Base-by-base conservation (phyloP, 805 yeast species). In the Candida gorgasii region DNA sequence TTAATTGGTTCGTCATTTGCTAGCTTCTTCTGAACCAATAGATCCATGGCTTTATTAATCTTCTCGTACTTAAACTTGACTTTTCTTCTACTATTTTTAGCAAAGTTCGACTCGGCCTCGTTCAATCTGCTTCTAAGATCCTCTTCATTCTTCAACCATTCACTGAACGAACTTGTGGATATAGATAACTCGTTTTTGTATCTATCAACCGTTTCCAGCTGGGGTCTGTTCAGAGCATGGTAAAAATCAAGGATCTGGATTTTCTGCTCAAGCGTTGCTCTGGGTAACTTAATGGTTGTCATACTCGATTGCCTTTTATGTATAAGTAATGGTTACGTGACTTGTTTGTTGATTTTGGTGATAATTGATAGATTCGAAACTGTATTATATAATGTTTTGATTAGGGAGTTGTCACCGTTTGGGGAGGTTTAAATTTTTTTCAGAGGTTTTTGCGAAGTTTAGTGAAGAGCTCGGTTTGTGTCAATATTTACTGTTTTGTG, bases 211-310 rank as follows among this genome's bases (percentile, higher is more conserved):
- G 80, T 75, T 47, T 75, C 80, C 62, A 74, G 75, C 57, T 80
- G 84, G 11, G 84, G 78, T 36, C 76, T 59, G 32, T 69, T 69
- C 3, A 73, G 61, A 26, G 58, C 55, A 52, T 76, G 82, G 47
- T 62, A 74, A 54, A 66, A 72, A 55, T 79, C 80, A 20, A 80
- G 57, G 18, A 79, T 76, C 62, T 69, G 73, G 31, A 80, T 68
- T 54, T 79, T 80, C 57, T 80, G 79, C 60, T 78, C 84, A 40
- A 80, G 62, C 17, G 78, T 79, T 5, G 84, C 81, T 47, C 84
- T 59, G 3, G 80, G 80, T 38, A 49, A 44, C 34, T 43, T 49
- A 12, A 39, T 31, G 17, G 39, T 35, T 17, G 48, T 27, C 48
- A 44, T n/a, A n/a, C n/a, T 44, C 56, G 6, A 24, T 16, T 18